These are phyloP conservation scores for Phalaenopsis hybrid DNA, from an alignment of 116 monocot genomes.

Conservation along the genomic window DNA sequence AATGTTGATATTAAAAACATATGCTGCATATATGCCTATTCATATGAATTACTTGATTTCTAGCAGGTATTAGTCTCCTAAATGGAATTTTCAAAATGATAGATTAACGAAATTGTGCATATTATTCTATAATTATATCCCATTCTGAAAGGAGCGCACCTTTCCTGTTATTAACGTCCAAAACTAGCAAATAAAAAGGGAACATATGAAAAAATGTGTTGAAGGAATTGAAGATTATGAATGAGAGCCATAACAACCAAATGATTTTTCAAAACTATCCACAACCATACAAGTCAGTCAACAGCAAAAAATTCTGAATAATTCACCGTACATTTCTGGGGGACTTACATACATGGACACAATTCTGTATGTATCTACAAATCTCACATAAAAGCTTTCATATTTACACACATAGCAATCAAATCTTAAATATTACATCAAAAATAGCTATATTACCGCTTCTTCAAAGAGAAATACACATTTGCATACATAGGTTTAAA, in stretches of 20 bases:
- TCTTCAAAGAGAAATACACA: no score
- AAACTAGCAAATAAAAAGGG: constrained; percentile 5
- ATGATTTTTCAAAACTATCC: background rate
- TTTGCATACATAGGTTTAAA: no score
- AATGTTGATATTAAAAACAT: background rate
- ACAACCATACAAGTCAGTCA: background rate
- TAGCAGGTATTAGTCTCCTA: background rate
- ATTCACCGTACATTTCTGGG: no score
- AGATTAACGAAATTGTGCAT: background rate
- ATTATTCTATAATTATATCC: background rate
- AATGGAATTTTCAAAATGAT: background rate
- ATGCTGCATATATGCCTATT: background rate
- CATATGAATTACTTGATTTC: background rate
- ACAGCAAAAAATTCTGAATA: background rate
- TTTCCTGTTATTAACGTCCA: background rate
- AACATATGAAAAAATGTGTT: background rate
- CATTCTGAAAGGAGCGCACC: background rate
- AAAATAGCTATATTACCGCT: no score
- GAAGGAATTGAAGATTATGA: background rate
- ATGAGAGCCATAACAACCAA: background rate
- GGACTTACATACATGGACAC: no score
- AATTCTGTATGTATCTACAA: no score
- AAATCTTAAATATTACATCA: constrained; percentile 23
- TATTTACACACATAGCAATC: no score
- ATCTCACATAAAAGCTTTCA: background rate